Evolutionary conservation across 805 yeast species (phyloP), one percentile per base, ranked within the genome.

Genomic region (Suhomyces xylopsoci): DNA sequence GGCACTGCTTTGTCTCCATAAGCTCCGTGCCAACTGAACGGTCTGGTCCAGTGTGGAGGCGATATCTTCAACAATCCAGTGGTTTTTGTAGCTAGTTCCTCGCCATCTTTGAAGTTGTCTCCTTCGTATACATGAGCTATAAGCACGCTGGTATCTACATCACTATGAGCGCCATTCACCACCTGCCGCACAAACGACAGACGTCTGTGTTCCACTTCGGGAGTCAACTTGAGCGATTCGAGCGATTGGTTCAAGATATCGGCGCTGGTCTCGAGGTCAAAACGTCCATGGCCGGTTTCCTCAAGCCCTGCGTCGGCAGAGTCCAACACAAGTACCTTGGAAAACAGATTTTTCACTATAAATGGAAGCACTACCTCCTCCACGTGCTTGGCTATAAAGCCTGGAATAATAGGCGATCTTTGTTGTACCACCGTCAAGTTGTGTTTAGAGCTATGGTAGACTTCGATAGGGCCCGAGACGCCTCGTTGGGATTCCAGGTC

Each of bases 41-140:
- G 97, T 7, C 73, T 73, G 8, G 65, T 57, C 80, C 84, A 81
- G 8, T 45, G 36, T 15, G 59, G 56, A 43, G 47, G n/a, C 9
- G 58, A 26, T 22, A 66, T 49, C 7, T 54, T 64, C 25, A 73
- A 59, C 17, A 71, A 55, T 4, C 68, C 58, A 5, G 65, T 57
- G 2, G 77, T 64, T 30, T 67, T 65, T 10, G 56, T 55, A 2
- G 88, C 83, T 55, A 87, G 67, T 8, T 63, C 55, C 43, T 73
- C 73, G 7, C 96, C 94, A 65, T 91, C 97, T 19, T 67, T 63
- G 26, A 85, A 80, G 66, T 93, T 93, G 67, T 92, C 97, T 32
- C 98, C 97, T 65, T 92, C 97, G 67, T 89, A 90, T 1, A 87
- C 96, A 64, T 78, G 84, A 15, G 81, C 74, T 9, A 81, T 80